Conservation (phyloP, 2,329 filamentous ascomycete species). For the Fusarium oligoseptatum region DNA sequence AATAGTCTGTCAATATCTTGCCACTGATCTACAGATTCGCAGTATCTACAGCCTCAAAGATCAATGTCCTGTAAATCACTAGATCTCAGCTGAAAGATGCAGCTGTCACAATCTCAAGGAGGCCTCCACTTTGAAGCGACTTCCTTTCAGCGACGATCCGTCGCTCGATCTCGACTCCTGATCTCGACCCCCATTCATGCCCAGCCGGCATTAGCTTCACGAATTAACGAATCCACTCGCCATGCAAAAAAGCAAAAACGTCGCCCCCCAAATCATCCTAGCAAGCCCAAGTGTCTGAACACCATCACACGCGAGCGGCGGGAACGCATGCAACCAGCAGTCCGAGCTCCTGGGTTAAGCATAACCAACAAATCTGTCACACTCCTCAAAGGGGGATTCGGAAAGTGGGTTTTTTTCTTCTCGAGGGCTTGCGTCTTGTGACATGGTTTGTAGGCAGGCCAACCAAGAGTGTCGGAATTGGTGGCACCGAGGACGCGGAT, state of each 20-base stretch:
- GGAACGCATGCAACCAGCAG: not conserved
- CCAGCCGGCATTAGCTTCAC: not conserved
- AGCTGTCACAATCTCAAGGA: not conserved
- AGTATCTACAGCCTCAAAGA: not conserved
- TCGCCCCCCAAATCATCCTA: not conserved
- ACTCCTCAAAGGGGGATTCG: not conserved
- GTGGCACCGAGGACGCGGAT: constrained; percentile 5
- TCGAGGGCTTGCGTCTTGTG: not conserved
- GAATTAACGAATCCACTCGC: not conserved
- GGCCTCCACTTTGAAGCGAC: constrained; percentile 1
- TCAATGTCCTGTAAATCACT: not conserved
- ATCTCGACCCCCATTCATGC: not conserved
- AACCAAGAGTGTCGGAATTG: not conserved
- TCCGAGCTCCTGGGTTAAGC: constrained; percentile 4
- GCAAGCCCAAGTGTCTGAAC: not conserved
- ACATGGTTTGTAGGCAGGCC: not conserved
- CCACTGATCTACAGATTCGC: not conserved
- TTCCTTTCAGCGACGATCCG: constrained; percentile 8
- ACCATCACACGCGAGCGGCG: not conserved
- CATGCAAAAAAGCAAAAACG: constrained; percentile 4
- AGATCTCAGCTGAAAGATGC: not conserved
- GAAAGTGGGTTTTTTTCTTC: not conserved
- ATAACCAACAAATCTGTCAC: not conserved
- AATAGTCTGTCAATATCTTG: not conserved
- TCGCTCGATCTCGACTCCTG: constrained; percentile 1